Evolutionary conservation across 768 basidiomycete species (phyloP), one percentile per base, ranked within the genome.

Genomic region (Tremella mesenterica): DNA sequence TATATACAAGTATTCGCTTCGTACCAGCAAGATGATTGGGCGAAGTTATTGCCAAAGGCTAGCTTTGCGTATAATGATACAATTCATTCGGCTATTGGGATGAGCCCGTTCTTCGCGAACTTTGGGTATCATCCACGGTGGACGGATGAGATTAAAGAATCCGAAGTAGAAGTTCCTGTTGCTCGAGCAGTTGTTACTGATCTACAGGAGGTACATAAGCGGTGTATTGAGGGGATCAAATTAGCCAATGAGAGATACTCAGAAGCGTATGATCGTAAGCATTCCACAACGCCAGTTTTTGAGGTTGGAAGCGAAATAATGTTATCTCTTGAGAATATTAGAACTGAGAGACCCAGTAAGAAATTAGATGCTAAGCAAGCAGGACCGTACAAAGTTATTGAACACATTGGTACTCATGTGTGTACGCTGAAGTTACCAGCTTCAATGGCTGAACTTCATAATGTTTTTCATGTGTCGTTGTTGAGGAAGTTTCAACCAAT

Each of bases 11-110:
- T 46, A 6, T 25, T 48, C 33, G 26, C 13, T 41, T 63, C 67
- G 45, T 57, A 66, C 34, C 46, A 59, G 16, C 71, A 74, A 51
- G 59, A 65, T 60, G 74, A 76, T 38, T 76, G 75, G 75, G 56
- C 67, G 0, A 57, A 69, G 9, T 67, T 63, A 48, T 47, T 76
- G 0, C 57, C 67, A n/a, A 60, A 64, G 12, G 64, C 73, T 0
- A 41, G 18, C 10, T 53, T 56, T 30, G 36, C 43, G 2, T 56
- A 60, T 49, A 52, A 56, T 52, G 53, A 50, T 41, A 12, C 45
- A 7, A 12, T 27, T 16, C 54, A 53, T 41, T 36, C 50, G 2
- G 33, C 59, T 4, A 59, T 46, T 10, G 43, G 30, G 13, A 33
- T 44, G 23, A 30, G 45, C 12, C 59, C 54, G 2, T 50, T 60